A percentile compares a stretch with the other conserved stretches of the same genome.
These are phyloP conservation scores for Fagopyrum homotropicum DNA, from an alignment of 148 eudicot species.

Conservation along the genomic window DNA sequence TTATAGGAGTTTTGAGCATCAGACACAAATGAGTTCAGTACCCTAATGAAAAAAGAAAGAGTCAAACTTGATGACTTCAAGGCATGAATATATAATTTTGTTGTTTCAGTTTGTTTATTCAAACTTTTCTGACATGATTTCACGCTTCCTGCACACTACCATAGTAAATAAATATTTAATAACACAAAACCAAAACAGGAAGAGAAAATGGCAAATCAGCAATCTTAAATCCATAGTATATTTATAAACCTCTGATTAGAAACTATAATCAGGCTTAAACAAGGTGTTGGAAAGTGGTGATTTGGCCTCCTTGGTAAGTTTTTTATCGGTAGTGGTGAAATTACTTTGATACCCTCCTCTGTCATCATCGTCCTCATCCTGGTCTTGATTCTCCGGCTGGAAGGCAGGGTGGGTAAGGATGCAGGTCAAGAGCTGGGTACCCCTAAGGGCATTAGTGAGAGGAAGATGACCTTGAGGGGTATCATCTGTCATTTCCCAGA, in stretches of 20 bases:
- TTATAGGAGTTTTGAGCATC: conserved; percentile 1
- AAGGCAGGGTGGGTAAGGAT: conserved; percentile 80
- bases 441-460: conserved; percentile 84
- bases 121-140: conserved; percentile 1
- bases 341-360: not conserved
- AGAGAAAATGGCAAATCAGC: not conserved
- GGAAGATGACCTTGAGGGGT: conserved; percentile 90
- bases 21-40: not conserved
- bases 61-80: not conserved
- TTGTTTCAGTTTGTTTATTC: conserved; percentile 5
- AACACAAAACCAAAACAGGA: not conserved
- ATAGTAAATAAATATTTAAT: not conserved
- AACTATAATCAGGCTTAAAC: conserved; percentile 61
- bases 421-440: conserved; percentile 60
- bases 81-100: not conserved
- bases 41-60: not conserved
- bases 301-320: conserved; percentile 20
- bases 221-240: not conserved
- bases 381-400: conserved; percentile 27
- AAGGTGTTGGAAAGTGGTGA: conserved; percentile 26
- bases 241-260: conserved; percentile 23
- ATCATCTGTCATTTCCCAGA: conserved; percentile 53
- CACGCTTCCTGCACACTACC: conserved; percentile 8
- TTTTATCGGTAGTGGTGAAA: conserved; percentile 8
- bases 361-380: conserved; percentile 18